Base-by-base conservation (phyloP, 345 rosid species). In the Rubroshorea leprosula region DNA sequence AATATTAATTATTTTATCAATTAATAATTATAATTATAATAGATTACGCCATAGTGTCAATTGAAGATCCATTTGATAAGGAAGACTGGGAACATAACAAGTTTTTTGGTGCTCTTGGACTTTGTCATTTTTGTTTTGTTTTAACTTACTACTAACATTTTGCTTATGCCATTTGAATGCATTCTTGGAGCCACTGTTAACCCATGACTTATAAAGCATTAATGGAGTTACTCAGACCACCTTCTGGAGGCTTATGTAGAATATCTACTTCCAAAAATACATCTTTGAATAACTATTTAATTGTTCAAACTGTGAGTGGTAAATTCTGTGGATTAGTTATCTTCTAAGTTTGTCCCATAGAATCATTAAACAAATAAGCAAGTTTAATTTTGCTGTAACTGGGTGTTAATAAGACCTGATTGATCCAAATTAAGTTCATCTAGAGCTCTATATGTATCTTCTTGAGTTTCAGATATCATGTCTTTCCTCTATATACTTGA, bases 21-120 rank as follows among this genome's bases (percentile, higher is more conserved):
- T n/a, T n/a, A n/a, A n/a, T n/a, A n/a, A n/a, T n/a, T n/a, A n/a
- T n/a, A n/a, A n/a, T n/a, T n/a, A 54, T 44, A 25, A 26, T 66
- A 93, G 99, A 82, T 35, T 89, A 89, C 71, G 94, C 94, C 20
- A 82, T 93, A 60, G 77, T 85, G 18, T 87, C 86, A 41, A 83
- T 93, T 41, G 97, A 93, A 82, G 99, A 93, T 75, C 99, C 99
- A 45, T 93, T 93, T 67, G 99, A 93, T 76, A 89, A 75, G 81
- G 99, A 93, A 74, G 99, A 93, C 50, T 89, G 99, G 97, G 99
- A 87, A 67, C 96, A 87, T 67, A 76, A 75, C 66, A 89, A 80
- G 76, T 10, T 23, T 20, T 79, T 93, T 51, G 74, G 95, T 55
- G 35, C 75, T 73, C 97, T 89, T 70, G 96, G 84, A 70, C 80